Conservation (phyloP, 768 basidiomycete species). For the Podaxis sp. region DNA sequence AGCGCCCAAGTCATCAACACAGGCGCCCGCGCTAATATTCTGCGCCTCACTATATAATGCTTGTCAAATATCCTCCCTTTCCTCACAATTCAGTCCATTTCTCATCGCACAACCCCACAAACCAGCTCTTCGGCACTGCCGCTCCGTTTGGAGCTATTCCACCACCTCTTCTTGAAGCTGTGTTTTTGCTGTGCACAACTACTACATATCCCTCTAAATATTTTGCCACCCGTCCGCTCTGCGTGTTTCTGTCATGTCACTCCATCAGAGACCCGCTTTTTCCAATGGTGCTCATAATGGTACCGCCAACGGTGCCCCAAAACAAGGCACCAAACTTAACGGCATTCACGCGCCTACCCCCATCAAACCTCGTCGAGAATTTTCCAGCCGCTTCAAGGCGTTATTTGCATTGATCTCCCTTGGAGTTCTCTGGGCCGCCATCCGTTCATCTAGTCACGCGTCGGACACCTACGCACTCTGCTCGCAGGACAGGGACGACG, state of each 20-base stretch:
- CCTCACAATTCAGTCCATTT: neutral
- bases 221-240: neutral
- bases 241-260: neutral
- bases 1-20: too few species aligned
- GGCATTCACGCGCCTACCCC: neutral
- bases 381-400: neutral
- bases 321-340: neutral
- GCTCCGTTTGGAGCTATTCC: neutral
- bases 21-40: neutral
- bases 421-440: slow-evolving; percentile 1
- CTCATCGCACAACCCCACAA: neutral
- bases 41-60: neutral
- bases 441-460: neutral
- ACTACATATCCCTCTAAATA: neutral
- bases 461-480: slow-evolving; percentile 56
- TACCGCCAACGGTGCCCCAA: neutral
- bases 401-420: neutral
- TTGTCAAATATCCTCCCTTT: neutral
- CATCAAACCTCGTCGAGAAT: neutral
- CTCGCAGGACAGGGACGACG: slow-evolving; percentile 45
- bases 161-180: neutral
- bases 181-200: neutral
- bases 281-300: neutral
- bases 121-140: neutral
- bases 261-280: neutral